Evolutionary conservation across 495 filamentous ascomycete genomes (phyloP), one percentile per base, ranked within the genome.

Genomic region (Lasiosphaeria ovina): DNA sequence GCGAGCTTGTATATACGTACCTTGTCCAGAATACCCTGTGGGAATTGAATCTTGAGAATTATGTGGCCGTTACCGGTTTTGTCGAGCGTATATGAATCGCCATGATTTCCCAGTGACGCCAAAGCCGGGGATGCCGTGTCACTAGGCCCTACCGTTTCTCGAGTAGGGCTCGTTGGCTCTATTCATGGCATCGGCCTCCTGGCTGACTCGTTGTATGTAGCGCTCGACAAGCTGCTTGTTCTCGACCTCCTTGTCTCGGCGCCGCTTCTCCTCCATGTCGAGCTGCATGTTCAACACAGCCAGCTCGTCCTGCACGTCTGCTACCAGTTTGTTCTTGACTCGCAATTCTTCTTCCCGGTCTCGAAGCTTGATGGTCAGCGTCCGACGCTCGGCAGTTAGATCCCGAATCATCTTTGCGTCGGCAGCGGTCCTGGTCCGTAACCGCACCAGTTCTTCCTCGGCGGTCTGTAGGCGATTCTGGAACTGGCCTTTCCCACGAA

Each of bases 271-370:
- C 8, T 87, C 84, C 80, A 96, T 85, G 67, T 96, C 92, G 3
- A 97, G 81, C 73, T 97, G 89, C 62, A 97, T 82, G 60, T 90
- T 91, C 51, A 96, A 74, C 3, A 90, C 85, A 44, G 93, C 83
- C 63, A 94, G 83, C 68, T 98, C 93, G 73, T 97, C 93, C 73
- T 97, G 93, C 59, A 95, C 86, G 66, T 92, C 85, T 83, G 91
- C 88, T 3, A 96, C 75, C 60, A 95, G 74, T 69, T 90, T 90
- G 8, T 82, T 85, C 76, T 98, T 98, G 31, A 81, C 90, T 59
- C 78, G 81, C 16, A 96, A 72, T 78, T 98, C 93, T 60, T 95
- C 91, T 59, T 96, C 90, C 16, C 89, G 78, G 70, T 97, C 93
- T 48, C 81, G 87, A 16, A 94, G 73, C 59, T 85, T 85, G 36